phyloP scores from a whole-genome alignment of 1,139 yeast species.

The Taphrina deformans region DNA sequence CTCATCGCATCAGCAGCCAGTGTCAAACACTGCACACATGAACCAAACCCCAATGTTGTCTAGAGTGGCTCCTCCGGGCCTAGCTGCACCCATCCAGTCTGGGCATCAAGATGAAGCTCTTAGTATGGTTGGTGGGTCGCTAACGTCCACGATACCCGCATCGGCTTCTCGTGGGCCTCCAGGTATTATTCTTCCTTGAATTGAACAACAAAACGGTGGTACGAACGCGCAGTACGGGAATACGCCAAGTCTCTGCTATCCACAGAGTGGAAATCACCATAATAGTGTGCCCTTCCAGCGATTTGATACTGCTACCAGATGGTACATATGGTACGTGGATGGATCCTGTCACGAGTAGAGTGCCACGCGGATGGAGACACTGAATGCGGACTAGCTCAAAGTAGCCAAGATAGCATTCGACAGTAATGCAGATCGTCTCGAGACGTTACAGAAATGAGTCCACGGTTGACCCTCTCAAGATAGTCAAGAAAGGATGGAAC shows the following conservation, averaged over 20 bases:
- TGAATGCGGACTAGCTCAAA: neutral
- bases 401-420: neutral
- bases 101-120: neutral
- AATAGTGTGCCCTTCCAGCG: no score
- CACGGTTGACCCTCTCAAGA: no score
- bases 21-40: neutral
- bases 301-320: no score
- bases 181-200: conserved; percentile 7
- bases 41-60: neutral
- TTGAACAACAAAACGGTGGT: neutral
- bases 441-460: neutral
- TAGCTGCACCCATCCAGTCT: neutral
- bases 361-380: neutral
- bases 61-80: conserved; percentile 12
- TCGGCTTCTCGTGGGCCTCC: conserved; percentile 7
- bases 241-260: no score
- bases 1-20: neutral
- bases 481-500: neutral
- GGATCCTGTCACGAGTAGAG: neutral
- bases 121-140: neutral
- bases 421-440: neutral
- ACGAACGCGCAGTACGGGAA: no score
- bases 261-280: no score
- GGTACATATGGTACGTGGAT: neutral
- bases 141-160: neutral